Base-by-base conservation (phyloP, 2,329 filamentous ascomycete species). In the Chalara sp. region DNA sequence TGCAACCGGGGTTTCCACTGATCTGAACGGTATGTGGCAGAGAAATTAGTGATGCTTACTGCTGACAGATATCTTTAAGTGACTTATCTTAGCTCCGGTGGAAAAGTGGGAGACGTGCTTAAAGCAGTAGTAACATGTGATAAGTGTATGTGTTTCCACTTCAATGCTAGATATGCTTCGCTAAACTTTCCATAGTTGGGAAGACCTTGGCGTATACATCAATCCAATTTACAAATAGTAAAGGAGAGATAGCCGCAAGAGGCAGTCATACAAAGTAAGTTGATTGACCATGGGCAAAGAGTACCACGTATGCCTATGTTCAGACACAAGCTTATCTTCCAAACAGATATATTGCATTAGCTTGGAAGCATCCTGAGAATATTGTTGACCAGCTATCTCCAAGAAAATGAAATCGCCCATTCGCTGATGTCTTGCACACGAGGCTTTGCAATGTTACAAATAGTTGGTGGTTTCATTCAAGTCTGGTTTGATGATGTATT, bases 261-360 rank as follows among this genome's bases (percentile, higher is more conserved):
- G 81, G 81, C 42, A 84, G 80, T 56, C 81, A 85, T 61, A 85
- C 81, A 11, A 85, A 85, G 81, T 83, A 60, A 63, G 62, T 57
- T 21, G 29, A 11, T n/a, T 47, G 12, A 11, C 12, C 13, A 30
- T 33, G 35, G 41, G 48, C 33, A 45, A 35, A 33, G 28, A 53
- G 31, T 48, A 31, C 8, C 35, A 37, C 21, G 21, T 21, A 21
- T 21, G 21, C 21, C 21, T 21, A 21, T 21, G 21, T 21, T 21
- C 21, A 21, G 21, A 21, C 21, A 37, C 35, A 8, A 10, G 35
- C 35, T 37, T 10, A 37, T n/a, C 35, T 37, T 8, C n/a, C 43
- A 44, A n/a, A 37, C 45, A 67, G 65, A 59, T 67, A 65, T 51
- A 58, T 67, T 48, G 60, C 64, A 35, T 57, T 59, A 6, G 65